Percentiles rank a stretch among this genome's conserved stretches.
Conservation (phyloP, 2,329 filamentous ascomycete species). For the Trichophyton verrucosum region DNA sequence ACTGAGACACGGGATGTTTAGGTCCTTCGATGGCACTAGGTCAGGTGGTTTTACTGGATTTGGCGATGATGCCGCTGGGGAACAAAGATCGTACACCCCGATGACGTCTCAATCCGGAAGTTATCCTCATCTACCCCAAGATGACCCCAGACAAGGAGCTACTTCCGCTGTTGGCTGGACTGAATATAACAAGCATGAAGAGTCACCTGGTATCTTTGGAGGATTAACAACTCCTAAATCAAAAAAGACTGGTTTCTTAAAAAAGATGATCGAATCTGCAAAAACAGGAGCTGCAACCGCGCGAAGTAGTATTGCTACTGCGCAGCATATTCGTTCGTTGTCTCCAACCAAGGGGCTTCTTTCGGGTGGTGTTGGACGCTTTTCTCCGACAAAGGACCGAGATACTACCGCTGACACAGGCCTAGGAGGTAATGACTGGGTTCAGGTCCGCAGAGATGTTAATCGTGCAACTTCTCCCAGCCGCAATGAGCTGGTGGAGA, state of each 20-base stretch:
- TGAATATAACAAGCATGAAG: conserved; percentile 42
- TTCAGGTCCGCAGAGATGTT: conserved; percentile 91
- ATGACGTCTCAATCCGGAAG: conserved; percentile 56
- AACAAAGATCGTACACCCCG: conserved; percentile 24
- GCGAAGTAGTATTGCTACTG: conserved; percentile 67
- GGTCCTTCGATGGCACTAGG: conserved; percentile 30
- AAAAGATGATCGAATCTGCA: conserved; percentile 85
- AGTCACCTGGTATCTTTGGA: conserved; percentile 58
- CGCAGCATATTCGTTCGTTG: conserved; percentile 36
- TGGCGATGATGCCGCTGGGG: conserved; percentile 19
- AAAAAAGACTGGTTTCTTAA: conserved; percentile 83
- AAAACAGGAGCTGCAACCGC: conserved; percentile 88
- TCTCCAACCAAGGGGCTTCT: conserved; percentile 39
- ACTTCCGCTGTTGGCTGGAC: conserved; percentile 55
- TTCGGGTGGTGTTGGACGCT: conserved; percentile 35
- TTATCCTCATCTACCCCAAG: conserved; percentile 87
- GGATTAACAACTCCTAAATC: conserved; percentile 63
- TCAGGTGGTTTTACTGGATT: conserved; percentile 30
- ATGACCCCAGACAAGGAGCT: conserved; percentile 42
- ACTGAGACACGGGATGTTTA: conserved; percentile 1
- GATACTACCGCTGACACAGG: conserved; percentile 58
- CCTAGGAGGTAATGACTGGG: conserved; percentile 61
- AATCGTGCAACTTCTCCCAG: conserved; percentile 91
- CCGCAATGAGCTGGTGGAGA: conserved; percentile 71
- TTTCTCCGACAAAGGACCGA: conserved; percentile 24